phyloP scores from a whole-genome alignment of 2,329 filamentous ascomycete species.

The Paramyrothecium sp. region DNA sequence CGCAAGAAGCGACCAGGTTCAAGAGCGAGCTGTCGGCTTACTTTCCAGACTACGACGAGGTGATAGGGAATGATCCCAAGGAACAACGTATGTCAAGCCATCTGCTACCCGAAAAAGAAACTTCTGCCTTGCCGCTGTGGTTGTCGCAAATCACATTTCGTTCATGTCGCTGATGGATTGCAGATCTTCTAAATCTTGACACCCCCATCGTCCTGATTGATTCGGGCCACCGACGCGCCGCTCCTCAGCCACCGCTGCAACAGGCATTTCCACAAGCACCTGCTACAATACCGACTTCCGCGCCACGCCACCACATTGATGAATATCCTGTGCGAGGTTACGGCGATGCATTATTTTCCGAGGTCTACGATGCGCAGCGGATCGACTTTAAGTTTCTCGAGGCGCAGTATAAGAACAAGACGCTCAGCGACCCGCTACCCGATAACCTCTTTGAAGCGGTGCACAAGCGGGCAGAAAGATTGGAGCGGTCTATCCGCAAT shows the following conservation, averaged over 20 bases:
- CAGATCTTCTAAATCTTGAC: constrained; percentile 71
- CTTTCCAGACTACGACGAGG: constrained; percentile 91
- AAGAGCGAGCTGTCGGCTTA: constrained; percentile 91
- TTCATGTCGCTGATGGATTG: constrained; percentile 3
- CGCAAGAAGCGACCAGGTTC: constrained; percentile 79
- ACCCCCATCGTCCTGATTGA: constrained; percentile 73
- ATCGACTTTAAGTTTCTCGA: constrained; percentile 56
- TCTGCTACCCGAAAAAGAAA: constrained; percentile 13
- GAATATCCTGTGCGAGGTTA: constrained; percentile 49
- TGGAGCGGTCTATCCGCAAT: constrained; percentile 63
- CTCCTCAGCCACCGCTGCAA: constrained; percentile 13
- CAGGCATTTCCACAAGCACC: constrained; percentile 21
- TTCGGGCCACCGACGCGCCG: constrained; percentile 32
- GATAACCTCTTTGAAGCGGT: constrained; percentile 52
- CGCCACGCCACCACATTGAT: constrained; percentile 17
- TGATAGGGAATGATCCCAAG: constrained; percentile 81
- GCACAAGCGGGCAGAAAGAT: constrained; percentile 58
- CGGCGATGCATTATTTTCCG: constrained; percentile 53
- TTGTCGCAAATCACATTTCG: no score
- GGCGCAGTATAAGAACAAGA: constrained; percentile 41
- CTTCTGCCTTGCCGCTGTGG: constrained; percentile 2
- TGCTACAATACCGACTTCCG: not conserved
- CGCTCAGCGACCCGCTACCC: constrained; percentile 52
- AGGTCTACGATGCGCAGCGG: constrained; percentile 54
- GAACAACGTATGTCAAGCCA: constrained; percentile 65